These are phyloP conservation scores for Allantophomopsis lycopodina DNA, from an alignment of 2,329 filamentous ascomycete species.

Conservation along the genomic window DNA sequence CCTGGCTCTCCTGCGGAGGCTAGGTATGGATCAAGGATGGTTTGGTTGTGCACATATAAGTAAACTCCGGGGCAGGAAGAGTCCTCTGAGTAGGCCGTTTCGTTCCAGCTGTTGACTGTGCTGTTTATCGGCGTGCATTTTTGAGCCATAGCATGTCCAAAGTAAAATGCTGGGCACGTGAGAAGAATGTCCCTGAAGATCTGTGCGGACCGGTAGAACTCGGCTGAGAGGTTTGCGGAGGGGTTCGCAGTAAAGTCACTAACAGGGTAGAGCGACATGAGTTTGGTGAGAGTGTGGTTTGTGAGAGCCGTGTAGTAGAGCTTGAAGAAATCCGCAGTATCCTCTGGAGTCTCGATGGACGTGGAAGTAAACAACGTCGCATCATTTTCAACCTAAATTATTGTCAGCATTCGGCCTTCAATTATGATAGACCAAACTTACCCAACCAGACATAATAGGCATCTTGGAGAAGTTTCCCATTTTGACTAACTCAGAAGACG, in stretches of 20 bases:
- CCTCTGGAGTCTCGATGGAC: conserved; percentile 22
- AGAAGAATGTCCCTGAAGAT: conserved; percentile 37
- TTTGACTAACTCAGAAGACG: conserved; percentile 25
- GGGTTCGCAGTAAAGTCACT: conserved; percentile 26
- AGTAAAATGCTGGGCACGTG: conserved; percentile 30
- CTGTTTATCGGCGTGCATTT: conserved; percentile 4
- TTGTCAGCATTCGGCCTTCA: no score
- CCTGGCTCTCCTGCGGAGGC: conserved; percentile 20
- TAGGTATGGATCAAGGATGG: conserved; percentile 31
- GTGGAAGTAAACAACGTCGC: conserved; percentile 26
- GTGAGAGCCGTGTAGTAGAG: conserved; percentile 24
- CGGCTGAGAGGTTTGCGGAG: conserved; percentile 23
- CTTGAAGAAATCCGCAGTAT: conserved; percentile 25
- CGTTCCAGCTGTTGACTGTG: no score
- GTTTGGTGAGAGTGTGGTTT: conserved; percentile 18
- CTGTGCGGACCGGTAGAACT: conserved; percentile 34
- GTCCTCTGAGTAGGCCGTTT: neutral
- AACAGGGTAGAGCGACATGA: conserved; percentile 35
- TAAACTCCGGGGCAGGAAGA: conserved; percentile 26
- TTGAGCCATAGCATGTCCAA: conserved; percentile 23
- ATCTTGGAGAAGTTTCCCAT: conserved; percentile 27
- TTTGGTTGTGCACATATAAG: conserved; percentile 38
- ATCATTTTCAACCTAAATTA: conserved; percentile 21
- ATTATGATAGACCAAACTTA: neutral
- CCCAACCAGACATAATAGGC: conserved; percentile 28